Percentiles rank a stretch among this genome's conserved stretches.
Conservation (phyloP, 2,329 filamentous ascomycete species). For the Aspergillus oerlinghausenensis region DNA sequence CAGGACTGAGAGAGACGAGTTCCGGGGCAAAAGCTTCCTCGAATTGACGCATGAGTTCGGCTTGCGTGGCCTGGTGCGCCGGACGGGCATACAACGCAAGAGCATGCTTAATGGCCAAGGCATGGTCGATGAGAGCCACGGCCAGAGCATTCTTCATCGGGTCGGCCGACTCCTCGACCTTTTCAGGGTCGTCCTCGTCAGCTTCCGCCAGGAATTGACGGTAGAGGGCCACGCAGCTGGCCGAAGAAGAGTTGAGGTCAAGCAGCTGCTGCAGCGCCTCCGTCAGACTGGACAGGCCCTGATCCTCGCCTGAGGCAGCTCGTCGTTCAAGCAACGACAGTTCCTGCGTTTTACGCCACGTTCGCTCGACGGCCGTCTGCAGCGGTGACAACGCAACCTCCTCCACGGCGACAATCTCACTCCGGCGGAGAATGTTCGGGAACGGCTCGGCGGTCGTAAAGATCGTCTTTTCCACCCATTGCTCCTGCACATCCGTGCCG, state of each 20-base stretch:
- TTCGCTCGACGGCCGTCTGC: slow-evolving; percentile 86
- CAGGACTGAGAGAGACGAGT: slow-evolving; percentile 56
- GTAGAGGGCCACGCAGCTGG: slow-evolving; percentile 75
- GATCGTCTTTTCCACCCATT: slow-evolving; percentile 76
- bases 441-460: slow-evolving; percentile 82
- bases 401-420: slow-evolving; percentile 70
- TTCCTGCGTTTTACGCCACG: slow-evolving; percentile 85
- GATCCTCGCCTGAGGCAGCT: slow-evolving; percentile 67
- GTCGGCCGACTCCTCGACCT: slow-evolving; percentile 47
- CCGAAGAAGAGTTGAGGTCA: slow-evolving; percentile 65
- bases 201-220: slow-evolving; percentile 63
- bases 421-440: slow-evolving; percentile 83
- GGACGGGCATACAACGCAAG: slow-evolving; percentile 62
- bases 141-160: slow-evolving; percentile 72
- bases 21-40: slow-evolving; percentile 54
- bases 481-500: slow-evolving; percentile 63
- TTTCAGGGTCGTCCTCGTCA: slow-evolving; percentile 39
- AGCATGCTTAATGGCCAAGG: slow-evolving; percentile 79
- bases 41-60: slow-evolving; percentile 36
- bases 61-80: slow-evolving; percentile 47
- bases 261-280: slow-evolving; percentile 75
- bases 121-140: slow-evolving; percentile 83
- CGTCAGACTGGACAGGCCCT: slow-evolving; percentile 62
- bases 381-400: slow-evolving; percentile 66
- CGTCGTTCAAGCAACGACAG: slow-evolving; percentile 71